These are phyloP conservation scores for Yamadazyma epiphylla DNA, from an alignment of 1,139 yeast genomes.

Conservation along the genomic window DNA sequence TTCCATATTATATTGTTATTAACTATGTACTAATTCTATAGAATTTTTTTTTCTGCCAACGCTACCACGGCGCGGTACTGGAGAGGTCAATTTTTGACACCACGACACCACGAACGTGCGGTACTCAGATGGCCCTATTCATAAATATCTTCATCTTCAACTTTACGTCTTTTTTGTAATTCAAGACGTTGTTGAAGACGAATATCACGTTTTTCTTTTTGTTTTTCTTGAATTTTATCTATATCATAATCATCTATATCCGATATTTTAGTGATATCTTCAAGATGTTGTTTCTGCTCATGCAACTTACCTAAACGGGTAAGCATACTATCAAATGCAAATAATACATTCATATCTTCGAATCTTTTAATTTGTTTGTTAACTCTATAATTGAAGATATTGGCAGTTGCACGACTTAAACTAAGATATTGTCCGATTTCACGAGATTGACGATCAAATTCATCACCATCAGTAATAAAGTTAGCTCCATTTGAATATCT, in stretches of 20 bases:
- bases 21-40: constrained; percentile 1
- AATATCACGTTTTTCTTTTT: constrained; percentile 31
- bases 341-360: constrained; percentile 33
- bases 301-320: constrained; percentile 20
- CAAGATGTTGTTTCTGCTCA: constrained; percentile 14
- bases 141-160: constrained; percentile 1
- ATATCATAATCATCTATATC: constrained; percentile 18
- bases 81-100: too few relatives aligned
- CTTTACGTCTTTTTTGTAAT: constrained; percentile 6
- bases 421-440: constrained; percentile 25
- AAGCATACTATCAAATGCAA: constrained; percentile 42
- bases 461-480: constrained; percentile 23
- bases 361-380: constrained; percentile 13
- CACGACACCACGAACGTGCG: too few relatives aligned
- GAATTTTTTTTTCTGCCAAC: too few relatives aligned
- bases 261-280: constrained; percentile 12
- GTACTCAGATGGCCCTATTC: constrained; percentile 1
- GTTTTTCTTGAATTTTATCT: constrained; percentile 21
- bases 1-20: neutral
- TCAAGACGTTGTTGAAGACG: constrained; percentile 30
- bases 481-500: constrained; percentile 72
- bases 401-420: constrained; percentile 13
- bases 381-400: constrained; percentile 19
- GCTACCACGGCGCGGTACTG: too few relatives aligned
- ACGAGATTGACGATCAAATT: constrained; percentile 18